phyloP scores from a whole-genome alignment of 2,329 filamentous ascomycete species.

The Claviceps paspali region DNA sequence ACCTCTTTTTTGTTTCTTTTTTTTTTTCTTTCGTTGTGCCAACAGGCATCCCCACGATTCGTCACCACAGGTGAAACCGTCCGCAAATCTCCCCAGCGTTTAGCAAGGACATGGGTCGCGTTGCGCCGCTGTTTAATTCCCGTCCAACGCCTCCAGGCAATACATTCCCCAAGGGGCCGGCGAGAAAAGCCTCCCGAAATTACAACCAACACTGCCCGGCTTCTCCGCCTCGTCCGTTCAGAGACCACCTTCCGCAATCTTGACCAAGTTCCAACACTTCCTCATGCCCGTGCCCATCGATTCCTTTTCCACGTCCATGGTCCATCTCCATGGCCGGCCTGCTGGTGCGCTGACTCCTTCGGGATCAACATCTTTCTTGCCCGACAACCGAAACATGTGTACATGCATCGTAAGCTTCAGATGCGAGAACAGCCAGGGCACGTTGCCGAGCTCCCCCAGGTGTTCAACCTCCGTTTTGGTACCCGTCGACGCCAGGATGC shows the following conservation, averaged over 20 bases:
- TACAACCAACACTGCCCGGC: too few species aligned
- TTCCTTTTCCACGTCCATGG: conserved; percentile 27
- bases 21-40: too few species aligned
- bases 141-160: too few species aligned
- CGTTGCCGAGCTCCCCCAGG: conserved; percentile 29
- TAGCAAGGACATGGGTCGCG: too few species aligned
- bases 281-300: conserved; percentile 45
- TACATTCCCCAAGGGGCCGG: too few species aligned
- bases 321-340: conserved; percentile 14
- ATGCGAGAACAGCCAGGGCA: conserved; percentile 44
- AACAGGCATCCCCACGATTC: too few species aligned
- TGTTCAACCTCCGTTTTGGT: conserved; percentile 14
- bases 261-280: conserved; percentile 36
- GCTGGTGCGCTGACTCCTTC: background rate
- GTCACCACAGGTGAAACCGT: too few species aligned
- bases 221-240: background rate
- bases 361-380: background rate
- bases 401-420: conserved; percentile 43
- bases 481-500: background rate
- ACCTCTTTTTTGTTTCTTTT: too few species aligned
- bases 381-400: conserved; percentile 28
- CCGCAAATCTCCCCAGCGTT: too few species aligned
- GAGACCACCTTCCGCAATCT: conserved; percentile 9
- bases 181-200: too few species aligned
- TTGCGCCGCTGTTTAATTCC: too few species aligned